A percentile compares a stretch with the other conserved stretches of the same genome.
Evolutionary conservation across 208 protist species (phyloP).

Genomic region (Wallacemonas sp.): DNA sequence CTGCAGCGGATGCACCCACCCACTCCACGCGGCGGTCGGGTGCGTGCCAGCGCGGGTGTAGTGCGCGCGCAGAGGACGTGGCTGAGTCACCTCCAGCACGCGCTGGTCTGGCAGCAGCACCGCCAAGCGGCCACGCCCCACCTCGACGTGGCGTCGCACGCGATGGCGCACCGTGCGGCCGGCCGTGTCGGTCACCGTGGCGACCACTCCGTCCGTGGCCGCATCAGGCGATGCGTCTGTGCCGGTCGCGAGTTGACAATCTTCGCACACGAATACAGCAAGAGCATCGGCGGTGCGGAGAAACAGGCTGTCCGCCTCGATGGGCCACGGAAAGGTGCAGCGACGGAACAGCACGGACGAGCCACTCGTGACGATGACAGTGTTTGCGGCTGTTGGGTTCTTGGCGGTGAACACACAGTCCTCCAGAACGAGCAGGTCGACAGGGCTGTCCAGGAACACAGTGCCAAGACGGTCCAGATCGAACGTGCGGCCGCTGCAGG

Average conservation of each 20-base stretch:
- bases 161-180: neutral
- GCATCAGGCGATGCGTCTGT: neutral
- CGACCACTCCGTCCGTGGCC: neutral
- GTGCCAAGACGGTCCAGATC: constrained; percentile 43
- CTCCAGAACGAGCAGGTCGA: constrained; percentile 45
- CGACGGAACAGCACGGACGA: constrained; percentile 53
- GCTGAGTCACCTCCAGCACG: constrained; percentile 3
- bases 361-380: constrained; percentile 31
- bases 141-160: neutral
- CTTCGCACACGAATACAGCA: constrained; percentile 25
- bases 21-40: neutral
- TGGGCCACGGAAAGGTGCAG: constrained; percentile 35
- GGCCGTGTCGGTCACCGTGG: neutral
- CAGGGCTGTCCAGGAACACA: constrained; percentile 44
- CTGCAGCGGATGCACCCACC: neutral
- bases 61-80: neutral
- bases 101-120: neutral
- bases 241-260: constrained; percentile 19
- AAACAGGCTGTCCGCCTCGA: constrained; percentile 14
- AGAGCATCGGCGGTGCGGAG: constrained; percentile 18
- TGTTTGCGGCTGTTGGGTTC: neutral
- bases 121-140: neutral
- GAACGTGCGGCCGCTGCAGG: constrained; percentile 15
- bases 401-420: constrained; percentile 40
- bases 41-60: neutral